Base-by-base conservation (phyloP, 495 filamentous ascomycete species). In the Oleoguttula mirabilis region DNA sequence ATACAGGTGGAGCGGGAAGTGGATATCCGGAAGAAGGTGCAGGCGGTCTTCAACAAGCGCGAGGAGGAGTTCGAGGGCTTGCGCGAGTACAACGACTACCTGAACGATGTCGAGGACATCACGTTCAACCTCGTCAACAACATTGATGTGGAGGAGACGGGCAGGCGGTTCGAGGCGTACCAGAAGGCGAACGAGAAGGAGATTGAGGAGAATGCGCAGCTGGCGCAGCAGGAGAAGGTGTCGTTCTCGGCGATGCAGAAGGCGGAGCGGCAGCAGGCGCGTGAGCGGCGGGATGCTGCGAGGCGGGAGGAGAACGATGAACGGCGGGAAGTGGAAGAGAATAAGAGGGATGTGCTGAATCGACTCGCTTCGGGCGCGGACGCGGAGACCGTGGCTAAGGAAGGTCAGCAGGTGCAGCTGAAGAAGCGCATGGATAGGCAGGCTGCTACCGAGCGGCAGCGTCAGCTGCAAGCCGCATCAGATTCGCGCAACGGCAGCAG, bases 1-100 rank as follows among this genome's bases (percentile, higher is more conserved):
- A 70, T 99, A 19, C 65, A 73, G 17, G 79, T 96, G 3, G 92
- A 99, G 69, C 73, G 88, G 45, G 90, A 99, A 60, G 84, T 95
- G 24, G 90, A 99, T 64, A 81, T 96, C 36, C 73, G 90, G 36
- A 72, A 77, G 38, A 69, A 82, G 35, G 83, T 98, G 2, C 77
- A 80, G 43, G 71, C 73, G 27, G 77, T 88, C 22, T 87, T 95
- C 63, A 95, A 98, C 65, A 75, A 79, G 49, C 71, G 75, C 8
- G 76, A 93, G 66, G 83, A 92, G 44, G 92, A 99, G 59, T 99
- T 96, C 55, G 76, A 83, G 51, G 75, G 71, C 0, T 70, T 92
- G 44, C 66, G 68, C 30, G 80, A 77, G 48, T 96, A 79, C 65
- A 94, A 96, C 63, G 78, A 96, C 60, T 95, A 96, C 65, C 76